A percentile compares a stretch with the other conserved stretches of the same genome.
Evolutionary conservation across 2,329 filamentous ascomycete genomes (phyloP).

Genomic region (Thelonectria rubi): DNA sequence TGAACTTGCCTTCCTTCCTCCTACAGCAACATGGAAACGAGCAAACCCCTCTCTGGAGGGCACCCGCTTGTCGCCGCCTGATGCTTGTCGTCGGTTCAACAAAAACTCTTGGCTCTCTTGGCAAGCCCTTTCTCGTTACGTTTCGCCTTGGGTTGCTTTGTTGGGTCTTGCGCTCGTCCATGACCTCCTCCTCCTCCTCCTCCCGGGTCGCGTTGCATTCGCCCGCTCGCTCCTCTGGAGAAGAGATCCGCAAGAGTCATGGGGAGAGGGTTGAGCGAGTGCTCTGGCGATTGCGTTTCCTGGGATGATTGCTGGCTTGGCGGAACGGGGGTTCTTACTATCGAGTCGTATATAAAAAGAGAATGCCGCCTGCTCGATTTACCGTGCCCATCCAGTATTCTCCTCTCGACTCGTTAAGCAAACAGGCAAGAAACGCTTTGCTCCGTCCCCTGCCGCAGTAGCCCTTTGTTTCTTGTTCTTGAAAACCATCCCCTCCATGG

Average conservation of each 20-base stretch:
- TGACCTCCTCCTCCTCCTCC: too few species aligned
- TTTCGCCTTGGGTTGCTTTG: too few species aligned
- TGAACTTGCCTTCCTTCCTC: neutral
- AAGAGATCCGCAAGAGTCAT: neutral
- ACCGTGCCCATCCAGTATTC: neutral
- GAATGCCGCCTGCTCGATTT: neutral
- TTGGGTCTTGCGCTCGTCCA: too few species aligned
- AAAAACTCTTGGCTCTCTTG: neutral
- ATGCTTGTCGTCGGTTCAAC: neutral
- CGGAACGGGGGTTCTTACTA: slow-evolving; percentile 11
- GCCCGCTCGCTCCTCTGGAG: neutral
- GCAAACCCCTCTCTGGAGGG: too few species aligned
- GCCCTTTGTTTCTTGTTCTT: slow-evolving; percentile 6
- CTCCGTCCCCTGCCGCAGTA: too few species aligned
- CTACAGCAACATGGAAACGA: neutral
- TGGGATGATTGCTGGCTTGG: slow-evolving; percentile 30
- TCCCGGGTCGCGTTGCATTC: neutral
- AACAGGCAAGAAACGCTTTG: too few species aligned
- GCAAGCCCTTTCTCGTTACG: neutral
- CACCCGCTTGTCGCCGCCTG: too few species aligned
- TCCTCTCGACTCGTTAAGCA: neutral
- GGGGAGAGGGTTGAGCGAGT: neutral
- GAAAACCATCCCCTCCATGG: slow-evolving; percentile 28
- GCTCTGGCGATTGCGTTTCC: slow-evolving; percentile 13
- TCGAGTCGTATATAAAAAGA: neutral